Conservation (phyloP, 106 monocot genomes). For the Narthecium ossifragum region DNA sequence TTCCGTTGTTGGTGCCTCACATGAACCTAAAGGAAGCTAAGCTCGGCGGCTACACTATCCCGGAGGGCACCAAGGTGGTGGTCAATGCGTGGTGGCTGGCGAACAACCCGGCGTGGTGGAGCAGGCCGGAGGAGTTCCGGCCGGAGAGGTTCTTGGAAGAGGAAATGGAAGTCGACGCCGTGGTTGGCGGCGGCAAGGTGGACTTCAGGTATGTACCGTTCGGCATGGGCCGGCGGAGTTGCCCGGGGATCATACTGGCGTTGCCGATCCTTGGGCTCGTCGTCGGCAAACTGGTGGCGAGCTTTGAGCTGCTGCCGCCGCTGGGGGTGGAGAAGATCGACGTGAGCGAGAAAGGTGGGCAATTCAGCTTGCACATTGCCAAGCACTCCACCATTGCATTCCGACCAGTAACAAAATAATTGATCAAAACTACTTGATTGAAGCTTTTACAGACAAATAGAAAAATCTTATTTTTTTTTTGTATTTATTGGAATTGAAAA, state of each 20-base stretch:
- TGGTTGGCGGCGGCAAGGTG: conserved; percentile 27
- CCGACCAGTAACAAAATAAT: conserved; percentile 3
- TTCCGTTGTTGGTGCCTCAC: conserved; percentile 56
- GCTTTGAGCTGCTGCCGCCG: conserved; percentile 58
- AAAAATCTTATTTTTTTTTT: too few relatives aligned
- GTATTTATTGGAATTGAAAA: too few relatives aligned
- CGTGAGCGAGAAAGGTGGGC: conserved; percentile 61
- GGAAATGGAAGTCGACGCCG: conserved; percentile 39
- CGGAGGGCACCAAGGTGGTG: conserved; percentile 29
- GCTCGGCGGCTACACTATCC: conserved; percentile 26
- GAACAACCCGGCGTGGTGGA: conserved; percentile 44
- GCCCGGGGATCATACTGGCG: conserved; percentile 44
- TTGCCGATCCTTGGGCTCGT: conserved; percentile 47
- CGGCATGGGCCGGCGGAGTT: conserved; percentile 34
- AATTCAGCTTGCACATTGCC: conserved; percentile 65
- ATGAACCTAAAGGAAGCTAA: conserved; percentile 37
- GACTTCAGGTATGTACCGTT: conserved; percentile 60
- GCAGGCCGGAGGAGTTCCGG: conserved; percentile 43
- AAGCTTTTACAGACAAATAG: too few relatives aligned
- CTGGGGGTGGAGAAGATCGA: conserved; percentile 54
- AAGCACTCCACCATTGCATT: conserved; percentile 50
- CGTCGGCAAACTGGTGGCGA: conserved; percentile 41
- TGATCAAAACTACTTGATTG: too few relatives aligned
- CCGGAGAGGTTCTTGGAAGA: conserved; percentile 69
- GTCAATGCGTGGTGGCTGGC: conserved; percentile 41